Evolutionary conservation across 345 rosid species (phyloP).

Genomic region (Capsella bursapastoris): DNA sequence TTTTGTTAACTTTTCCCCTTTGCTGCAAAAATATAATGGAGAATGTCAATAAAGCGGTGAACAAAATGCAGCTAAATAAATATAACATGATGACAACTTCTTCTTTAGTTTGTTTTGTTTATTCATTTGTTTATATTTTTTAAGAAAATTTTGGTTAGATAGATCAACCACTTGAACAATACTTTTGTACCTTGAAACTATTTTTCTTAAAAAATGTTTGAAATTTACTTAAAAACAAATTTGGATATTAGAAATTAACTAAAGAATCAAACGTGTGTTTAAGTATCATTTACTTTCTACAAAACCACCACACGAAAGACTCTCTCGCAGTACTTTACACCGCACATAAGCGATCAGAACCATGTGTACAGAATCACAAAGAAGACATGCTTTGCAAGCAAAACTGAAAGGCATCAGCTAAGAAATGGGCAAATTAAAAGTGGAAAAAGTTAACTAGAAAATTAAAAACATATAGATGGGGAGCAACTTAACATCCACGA

Average conservation of each 20-base stretch:
- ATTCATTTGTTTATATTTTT: not conserved
- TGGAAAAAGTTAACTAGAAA: not conserved
- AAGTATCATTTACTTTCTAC: not conserved
- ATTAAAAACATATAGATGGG: not conserved
- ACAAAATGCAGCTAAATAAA: conserved; percentile 10
- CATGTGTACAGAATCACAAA: conserved; percentile 13
- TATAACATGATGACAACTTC: conserved; percentile 16
- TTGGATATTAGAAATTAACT: not conserved
- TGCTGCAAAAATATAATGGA: conserved; percentile 3
- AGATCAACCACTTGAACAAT: conserved; percentile 39
- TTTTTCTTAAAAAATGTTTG: not conserved
- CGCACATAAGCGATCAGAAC: conserved; percentile 1
- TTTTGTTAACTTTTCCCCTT: conserved; percentile 6
- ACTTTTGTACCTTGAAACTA: conserved; percentile 2
- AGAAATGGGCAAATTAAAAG: not conserved
- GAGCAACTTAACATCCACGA: not conserved
- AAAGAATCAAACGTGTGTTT: conserved; percentile 13
- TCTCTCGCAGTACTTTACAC: conserved; percentile 18
- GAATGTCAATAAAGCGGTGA: conserved; percentile 28
- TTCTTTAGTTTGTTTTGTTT: conserved; percentile 22
- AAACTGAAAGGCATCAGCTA: not conserved
- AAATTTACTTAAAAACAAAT: conserved; percentile 5
- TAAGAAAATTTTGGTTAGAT: conserved; percentile 13
- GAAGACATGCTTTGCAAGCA: not conserved
- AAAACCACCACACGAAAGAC: not conserved